phyloP scores from a whole-genome alignment of 176 grass and related monocot genomes.

The Carex parvula region DNA sequence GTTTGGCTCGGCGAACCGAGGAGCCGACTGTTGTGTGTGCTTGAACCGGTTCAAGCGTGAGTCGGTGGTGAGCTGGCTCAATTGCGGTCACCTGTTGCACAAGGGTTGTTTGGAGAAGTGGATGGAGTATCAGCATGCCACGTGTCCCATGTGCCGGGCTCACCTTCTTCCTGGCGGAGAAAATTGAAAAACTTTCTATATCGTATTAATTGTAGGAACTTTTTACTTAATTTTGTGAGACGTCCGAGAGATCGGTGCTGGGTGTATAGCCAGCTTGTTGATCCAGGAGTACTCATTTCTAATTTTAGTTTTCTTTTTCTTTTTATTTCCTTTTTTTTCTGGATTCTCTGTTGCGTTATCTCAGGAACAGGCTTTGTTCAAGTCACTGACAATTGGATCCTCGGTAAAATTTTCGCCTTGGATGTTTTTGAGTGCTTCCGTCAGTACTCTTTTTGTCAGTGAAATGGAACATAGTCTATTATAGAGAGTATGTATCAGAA shows the following conservation, averaged over 20 bases:
- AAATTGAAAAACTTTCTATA: slow-evolving; percentile 11
- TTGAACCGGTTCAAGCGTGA: slow-evolving; percentile 56
- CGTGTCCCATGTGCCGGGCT: slow-evolving; percentile 78
- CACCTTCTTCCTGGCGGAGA: slow-evolving; percentile 35
- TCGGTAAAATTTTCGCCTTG: not conserved
- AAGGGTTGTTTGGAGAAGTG: slow-evolving; percentile 68
- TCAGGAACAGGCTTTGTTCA: not conserved
- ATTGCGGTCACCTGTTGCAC: slow-evolving; percentile 84
- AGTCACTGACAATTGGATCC: not conserved
- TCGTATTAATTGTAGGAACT: slow-evolving; percentile 16
- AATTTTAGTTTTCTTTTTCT: not conserved
- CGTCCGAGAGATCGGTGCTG: slow-evolving; percentile 20
- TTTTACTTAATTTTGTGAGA: slow-evolving; percentile 7
- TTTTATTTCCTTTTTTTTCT: no score
- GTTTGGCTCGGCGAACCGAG: slow-evolving; percentile 25
- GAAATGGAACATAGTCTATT: not conserved
- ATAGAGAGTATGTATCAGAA: not conserved
- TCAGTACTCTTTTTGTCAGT: not conserved
- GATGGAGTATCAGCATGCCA: slow-evolving; percentile 79
- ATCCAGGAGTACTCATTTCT: slow-evolving; percentile 26
- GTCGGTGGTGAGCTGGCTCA: slow-evolving; percentile 65
- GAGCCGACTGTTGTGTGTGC: slow-evolving; percentile 60
- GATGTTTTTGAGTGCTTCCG: not conserved
- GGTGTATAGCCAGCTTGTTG: not conserved
- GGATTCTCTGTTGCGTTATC: not conserved